Evolutionary conservation across 257 asterid genomes (phyloP).

Genomic region (Fraxinus americana): DNA sequence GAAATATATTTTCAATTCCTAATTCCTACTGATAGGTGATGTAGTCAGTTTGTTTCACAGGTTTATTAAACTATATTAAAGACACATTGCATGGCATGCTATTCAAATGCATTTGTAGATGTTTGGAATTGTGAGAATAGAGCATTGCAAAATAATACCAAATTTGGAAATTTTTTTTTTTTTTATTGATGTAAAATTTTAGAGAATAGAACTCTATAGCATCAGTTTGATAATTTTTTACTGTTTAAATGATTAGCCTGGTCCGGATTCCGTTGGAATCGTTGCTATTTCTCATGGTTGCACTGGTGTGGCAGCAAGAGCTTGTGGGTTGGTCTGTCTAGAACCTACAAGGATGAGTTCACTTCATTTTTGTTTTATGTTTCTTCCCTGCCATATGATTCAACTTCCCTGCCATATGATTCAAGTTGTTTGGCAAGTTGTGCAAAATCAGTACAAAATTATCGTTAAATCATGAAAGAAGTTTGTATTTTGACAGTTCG

Average conservation of each 20-base stretch:
- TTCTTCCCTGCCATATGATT: background rate
- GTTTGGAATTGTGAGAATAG: background rate
- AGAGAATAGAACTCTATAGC: slow-evolving; percentile 8
- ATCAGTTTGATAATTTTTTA: background rate
- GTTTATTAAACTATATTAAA: background rate
- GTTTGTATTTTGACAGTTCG: too few relatives aligned
- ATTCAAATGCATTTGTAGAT: background rate
- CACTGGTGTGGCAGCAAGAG: slow-evolving; percentile 97
- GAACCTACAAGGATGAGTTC: slow-evolving; percentile 80
- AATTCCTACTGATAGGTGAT: background rate
- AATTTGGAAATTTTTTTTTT: background rate
- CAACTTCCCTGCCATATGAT: background rate
- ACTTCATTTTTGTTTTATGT: background rate
- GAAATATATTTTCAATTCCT: background rate
- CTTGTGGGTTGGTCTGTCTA: slow-evolving; percentile 88
- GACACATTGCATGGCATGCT: background rate
- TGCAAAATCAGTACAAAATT: too few relatives aligned
- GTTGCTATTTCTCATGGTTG: slow-evolving; percentile 98
- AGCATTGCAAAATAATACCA: background rate
- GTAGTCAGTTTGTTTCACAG: background rate
- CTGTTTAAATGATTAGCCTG: slow-evolving; percentile 60
- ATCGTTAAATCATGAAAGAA: too few relatives aligned
- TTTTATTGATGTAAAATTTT: background rate
- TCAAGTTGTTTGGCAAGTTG: too few relatives aligned
- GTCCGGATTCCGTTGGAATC: slow-evolving; percentile 99